Base-by-base conservation (phyloP, 331 rosid species). In the Stylosanthes scabra region DNA sequence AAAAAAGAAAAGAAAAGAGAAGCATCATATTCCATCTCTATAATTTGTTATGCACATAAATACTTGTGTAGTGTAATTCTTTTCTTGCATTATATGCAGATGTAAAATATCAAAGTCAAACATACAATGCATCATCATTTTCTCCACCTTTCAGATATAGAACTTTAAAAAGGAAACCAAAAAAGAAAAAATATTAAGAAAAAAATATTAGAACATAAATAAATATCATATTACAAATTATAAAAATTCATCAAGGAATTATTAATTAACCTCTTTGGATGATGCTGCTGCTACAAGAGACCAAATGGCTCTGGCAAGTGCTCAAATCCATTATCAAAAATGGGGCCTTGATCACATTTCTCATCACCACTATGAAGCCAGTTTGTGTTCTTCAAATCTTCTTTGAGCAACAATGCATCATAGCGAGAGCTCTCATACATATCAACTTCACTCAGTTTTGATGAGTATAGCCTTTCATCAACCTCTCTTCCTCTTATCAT, bases 271-370 rank as follows among this genome's bases (percentile, higher is more conserved):
- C 80, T 34, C 47, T 74, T 66, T 64, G 39, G 54, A 68, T 71
- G 25, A 20, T 20, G 25, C 25, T 20, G 25, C 25, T 20, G 87
- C 82, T 87, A 94, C 44, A 89, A 83, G 82, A 88, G 96, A 44
- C 93, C 93, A 74, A 90, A 94, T 39, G 99, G 99, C 74, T 94
- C 99, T 8, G 99, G 97, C 70, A 94, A 86, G 78, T 86, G 63
- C 83, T 90, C 99, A 77, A 91, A 91, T 76, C 99, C 96, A 20
- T 82, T 82, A 74, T 91, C 99, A 77, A 94, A 94, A 75, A 94
- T 63, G 12, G 95, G 80, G n/a, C 86, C 90, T 71, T 80, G 79
- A 74, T 91, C 99, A 37, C 82, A 80, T 84, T 82, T 85, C 68
- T 89, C 95, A 76, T 94, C 98, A 60, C 67, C 81, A 76, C 96